Conservation (phyloP, 345 rosid genomes). For the Citrus cavaleriei region DNA sequence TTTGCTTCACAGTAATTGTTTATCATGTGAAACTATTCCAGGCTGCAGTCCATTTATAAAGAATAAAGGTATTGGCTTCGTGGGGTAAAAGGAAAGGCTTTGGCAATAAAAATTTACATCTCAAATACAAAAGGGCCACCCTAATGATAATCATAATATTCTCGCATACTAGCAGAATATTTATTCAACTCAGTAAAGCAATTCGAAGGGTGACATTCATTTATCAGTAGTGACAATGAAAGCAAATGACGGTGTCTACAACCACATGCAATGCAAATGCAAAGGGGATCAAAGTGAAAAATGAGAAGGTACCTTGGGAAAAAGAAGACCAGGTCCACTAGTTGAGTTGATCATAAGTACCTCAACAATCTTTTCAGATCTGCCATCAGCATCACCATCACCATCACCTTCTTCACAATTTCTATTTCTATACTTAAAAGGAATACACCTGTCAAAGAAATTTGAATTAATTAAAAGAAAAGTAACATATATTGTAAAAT, state of each 20-base stretch:
- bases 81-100: neutral
- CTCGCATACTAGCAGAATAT: neutral
- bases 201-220: too few relatives aligned
- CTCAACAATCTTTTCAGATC: slow-evolving; percentile 29
- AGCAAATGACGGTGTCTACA: too few relatives aligned
- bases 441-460: slow-evolving; percentile 39
- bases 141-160: neutral
- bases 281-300: neutral
- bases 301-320: slow-evolving; percentile 39
- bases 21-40: neutral
- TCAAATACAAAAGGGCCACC: neutral
- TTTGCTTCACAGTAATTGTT: neutral
- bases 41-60: neutral
- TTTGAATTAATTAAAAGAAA: neutral
- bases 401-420: neutral
- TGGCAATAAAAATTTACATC: neutral
- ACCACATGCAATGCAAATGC: neutral
- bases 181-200: neutral
- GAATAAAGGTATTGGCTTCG: neutral
- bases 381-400: slow-evolving; percentile 9
- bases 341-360: slow-evolving; percentile 46
- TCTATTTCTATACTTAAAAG: slow-evolving; percentile 30
- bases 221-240: too few relatives aligned
- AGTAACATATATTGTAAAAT: too few relatives aligned
- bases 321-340: slow-evolving; percentile 53